A percentile compares a stretch with the other conserved stretches of the same genome.
These are phyloP conservation scores for Lepidopterella palustris DNA, from an alignment of 495 filamentous ascomycete species.

Conservation along the genomic window DNA sequence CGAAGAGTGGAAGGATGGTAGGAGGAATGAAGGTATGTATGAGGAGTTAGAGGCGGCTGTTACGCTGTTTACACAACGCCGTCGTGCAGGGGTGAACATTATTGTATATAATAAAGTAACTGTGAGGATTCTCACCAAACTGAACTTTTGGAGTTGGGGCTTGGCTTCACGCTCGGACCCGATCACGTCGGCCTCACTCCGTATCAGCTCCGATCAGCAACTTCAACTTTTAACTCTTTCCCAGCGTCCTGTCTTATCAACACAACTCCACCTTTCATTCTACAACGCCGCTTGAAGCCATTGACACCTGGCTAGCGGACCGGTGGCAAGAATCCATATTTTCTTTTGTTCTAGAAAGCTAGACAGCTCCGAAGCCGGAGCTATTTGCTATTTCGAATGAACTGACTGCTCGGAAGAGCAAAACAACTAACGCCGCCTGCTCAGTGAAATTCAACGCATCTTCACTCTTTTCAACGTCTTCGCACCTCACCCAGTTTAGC, in stretches of 20 bases:
- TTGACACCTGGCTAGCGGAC: no score
- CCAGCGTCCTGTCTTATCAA: no score
- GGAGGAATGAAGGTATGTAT: slow-evolving; percentile 62
- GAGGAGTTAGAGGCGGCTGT: slow-evolving; percentile 22
- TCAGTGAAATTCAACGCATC: background rate
- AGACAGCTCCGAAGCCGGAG: background rate
- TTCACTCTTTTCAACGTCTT: background rate
- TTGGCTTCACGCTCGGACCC: no score
- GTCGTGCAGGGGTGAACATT: slow-evolving; percentile 22
- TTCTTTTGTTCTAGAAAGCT: background rate
- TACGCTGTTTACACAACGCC: slow-evolving; percentile 11
- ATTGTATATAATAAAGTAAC: background rate
- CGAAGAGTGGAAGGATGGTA: slow-evolving; percentile 58
- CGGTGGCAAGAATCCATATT: background rate
- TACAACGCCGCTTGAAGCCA: no score
- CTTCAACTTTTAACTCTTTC: no score
- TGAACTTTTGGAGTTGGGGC: background rate
- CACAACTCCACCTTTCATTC: no score
- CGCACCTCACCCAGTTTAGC: background rate
- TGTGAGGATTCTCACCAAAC: background rate
- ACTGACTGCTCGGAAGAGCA: background rate
- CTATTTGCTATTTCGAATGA: background rate
- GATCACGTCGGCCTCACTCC: no score
- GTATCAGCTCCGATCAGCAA: no score
- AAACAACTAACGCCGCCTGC: background rate